Base-by-base conservation (phyloP, 2,329 filamentous ascomycete species). In the Dichotomopilus funicola region DNA sequence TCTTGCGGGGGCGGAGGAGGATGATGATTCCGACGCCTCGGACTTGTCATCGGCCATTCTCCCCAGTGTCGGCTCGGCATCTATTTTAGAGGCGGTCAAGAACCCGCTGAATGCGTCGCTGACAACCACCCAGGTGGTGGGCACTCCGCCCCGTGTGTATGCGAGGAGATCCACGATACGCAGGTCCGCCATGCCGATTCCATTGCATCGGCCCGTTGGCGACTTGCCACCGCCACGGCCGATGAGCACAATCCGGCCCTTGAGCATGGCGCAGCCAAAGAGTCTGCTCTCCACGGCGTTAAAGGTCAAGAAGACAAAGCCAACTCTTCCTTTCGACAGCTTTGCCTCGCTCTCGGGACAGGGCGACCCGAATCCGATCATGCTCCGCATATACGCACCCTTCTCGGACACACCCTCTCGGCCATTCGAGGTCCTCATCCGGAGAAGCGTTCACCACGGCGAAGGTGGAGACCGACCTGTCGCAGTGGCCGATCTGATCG, bases 401-500 rank as follows among this genome's bases (percentile, higher is more conserved):
- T 89, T 86, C 62, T 87, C 86, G 12, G 77, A 79, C 10, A 80
- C 80, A 31, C 76, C 85, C 0, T 78, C 78, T 12, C 83, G 83
- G 62, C 82, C 86, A 0, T 81, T 85, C 47, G 86, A 91, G 65
- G 82, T 92, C 3, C 78, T 88, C 12, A 85, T 92, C 48, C 78
- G 85, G 31, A 81, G 85, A 48, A 82, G 80, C 40, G 80, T 88
- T 12, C 85, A 89, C 61, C 81, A 87, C 56, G 85, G 85, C 27
- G 81, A 87, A 55, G 77, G 79, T 37, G 73, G 73, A 6, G 79
- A 85, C 59, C 75, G 82, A 27, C 77, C 80, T 2, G 86, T 89
- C 19, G 86, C 83, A 0, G 88, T 94, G 11, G 82, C 85, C 1
- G 89, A 95, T 64, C 78, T 91, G n/a, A 91, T 95, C 61, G 89